Base-by-base conservation (phyloP, 192 early-diverging fungal species). In the Umbelopsis isabellina region DNA sequence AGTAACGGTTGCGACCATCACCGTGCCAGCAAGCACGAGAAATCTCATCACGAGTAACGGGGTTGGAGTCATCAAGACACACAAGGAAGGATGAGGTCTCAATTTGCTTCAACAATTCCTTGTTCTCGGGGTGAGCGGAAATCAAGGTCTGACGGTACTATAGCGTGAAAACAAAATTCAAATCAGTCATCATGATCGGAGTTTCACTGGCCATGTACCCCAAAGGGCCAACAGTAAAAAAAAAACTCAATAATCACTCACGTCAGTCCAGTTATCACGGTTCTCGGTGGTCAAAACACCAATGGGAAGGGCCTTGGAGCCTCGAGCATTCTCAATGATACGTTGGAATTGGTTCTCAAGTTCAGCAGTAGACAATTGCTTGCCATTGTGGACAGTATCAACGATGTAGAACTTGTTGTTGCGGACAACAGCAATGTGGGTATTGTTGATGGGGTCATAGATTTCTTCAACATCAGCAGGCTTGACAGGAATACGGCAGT, bases 1-100 rank as follows among this genome's bases (percentile, higher is more conserved):
- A 97, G 90, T 91, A 99, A 70, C 97, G 92, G 86, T 99, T 99
- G 70, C 90, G 89, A 53, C 96, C 97, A 78, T 97, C 91, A 50
- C 97, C 97, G 71, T 95, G 94, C 97, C 95, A 99, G 84, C 90
- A 95, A 67, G 89, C 90, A 68, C 92, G 90, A 49, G 89, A 91
- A 65, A 88, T 79, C 83, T 97, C 93, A 49, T 97, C 93, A 50
- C 91, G 90, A 25, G 96, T 97, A 47, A 93, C 89, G 12, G 97
- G 97, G 45, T 79, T 84, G 2, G 87, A 83, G 77, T 93, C 91
- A 77, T 99, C 97, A 50, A 99, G 87, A 80, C 95, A 95, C 69
- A 99, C 83, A 45, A 93, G 84, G 81, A 98, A 96, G 18, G 90
- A 88, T 0, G 95, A 83, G 58, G 86, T 86, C 83, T 99, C 94